Percentiles rank a stretch among this genome's conserved stretches.
These are phyloP conservation scores for Termitomyces sp. DNA, from an alignment of 1,284 basidiomycete genomes.

Conservation along the genomic window DNA sequence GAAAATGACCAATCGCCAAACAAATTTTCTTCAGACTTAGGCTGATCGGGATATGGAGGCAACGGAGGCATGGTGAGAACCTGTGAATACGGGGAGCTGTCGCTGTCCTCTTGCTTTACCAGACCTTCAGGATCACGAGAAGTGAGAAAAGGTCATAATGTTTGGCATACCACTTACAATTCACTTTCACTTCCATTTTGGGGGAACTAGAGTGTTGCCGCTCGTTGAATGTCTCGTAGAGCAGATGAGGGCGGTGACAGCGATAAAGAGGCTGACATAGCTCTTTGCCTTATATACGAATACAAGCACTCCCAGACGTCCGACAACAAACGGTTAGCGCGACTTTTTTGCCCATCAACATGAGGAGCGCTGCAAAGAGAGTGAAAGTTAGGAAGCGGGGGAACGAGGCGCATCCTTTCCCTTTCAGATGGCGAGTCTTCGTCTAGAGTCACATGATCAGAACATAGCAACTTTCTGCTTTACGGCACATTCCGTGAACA, in stretches of 20 bases:
- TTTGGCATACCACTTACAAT: constrained; percentile 7
- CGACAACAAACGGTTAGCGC: constrained; percentile 12
- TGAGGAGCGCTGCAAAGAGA: constrained; percentile 19
- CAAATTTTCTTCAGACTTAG: background rate
- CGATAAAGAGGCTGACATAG: constrained; percentile 6
- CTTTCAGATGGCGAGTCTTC: constrained; percentile 3
- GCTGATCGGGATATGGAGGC: constrained; percentile 3
- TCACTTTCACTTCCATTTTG: constrained; percentile 9
- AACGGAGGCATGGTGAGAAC: constrained; percentile 6
- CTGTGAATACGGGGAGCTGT: background rate
- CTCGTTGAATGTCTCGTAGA: background rate
- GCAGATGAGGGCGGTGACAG: background rate
- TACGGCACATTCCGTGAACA: constrained; percentile 30
- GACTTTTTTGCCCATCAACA: constrained; percentile 16
- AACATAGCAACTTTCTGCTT: constrained; percentile 27
- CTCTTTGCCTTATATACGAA: constrained; percentile 17
- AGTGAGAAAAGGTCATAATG: background rate
- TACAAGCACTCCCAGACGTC: constrained; percentile 10
- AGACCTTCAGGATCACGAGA: constrained; percentile 1
- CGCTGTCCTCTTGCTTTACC: constrained; percentile 18
- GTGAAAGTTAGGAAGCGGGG: constrained; percentile 4
- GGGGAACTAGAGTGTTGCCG: background rate
- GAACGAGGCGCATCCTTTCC: constrained; percentile 14
- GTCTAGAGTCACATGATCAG: constrained; percentile 24
- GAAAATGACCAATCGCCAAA: constrained; percentile 10